A percentile compares a stretch with the other conserved stretches of the same genome.
Evolutionary conservation across 306 rosid species (phyloP).

Genomic region (Medicago ruthenica): DNA sequence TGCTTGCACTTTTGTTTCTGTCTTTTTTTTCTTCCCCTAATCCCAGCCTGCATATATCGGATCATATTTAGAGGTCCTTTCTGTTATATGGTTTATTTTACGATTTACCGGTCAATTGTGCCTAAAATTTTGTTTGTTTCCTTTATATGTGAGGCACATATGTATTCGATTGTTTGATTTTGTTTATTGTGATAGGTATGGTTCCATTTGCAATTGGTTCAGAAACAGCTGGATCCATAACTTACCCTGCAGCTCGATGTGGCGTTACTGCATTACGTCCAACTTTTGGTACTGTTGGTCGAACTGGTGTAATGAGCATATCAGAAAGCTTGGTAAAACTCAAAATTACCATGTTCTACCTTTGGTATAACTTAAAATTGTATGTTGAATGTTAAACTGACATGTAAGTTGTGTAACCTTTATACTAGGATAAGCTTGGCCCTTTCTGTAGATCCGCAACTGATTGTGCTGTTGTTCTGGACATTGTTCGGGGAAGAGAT

Average conservation of each 20-base stretch:
- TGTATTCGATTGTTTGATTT: not conserved
- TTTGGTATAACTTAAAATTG: constrained; percentile 46
- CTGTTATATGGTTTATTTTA: constrained; percentile 17
- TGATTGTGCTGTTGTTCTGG: constrained; percentile 75
- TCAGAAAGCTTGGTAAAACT: constrained; percentile 77
- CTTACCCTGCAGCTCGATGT: constrained; percentile 74
- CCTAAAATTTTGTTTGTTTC: constrained; percentile 20
- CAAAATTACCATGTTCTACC: constrained; percentile 8
- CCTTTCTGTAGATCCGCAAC: constrained; percentile 76
- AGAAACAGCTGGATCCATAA: constrained; percentile 80
- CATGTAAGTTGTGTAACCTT: constrained; percentile 34
- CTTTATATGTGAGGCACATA: not conserved
- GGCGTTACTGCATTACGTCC: constrained; percentile 81
- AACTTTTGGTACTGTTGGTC: constrained; percentile 75
- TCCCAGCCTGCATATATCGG: not conserved
- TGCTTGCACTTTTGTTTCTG: constrained; percentile 8
- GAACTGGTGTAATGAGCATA: constrained; percentile 85
- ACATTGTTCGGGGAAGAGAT: constrained; percentile 74
- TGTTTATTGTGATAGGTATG: constrained; percentile 56
- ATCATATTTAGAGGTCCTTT: constrained; percentile 10
- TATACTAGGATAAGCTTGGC: constrained; percentile 76
- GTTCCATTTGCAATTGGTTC: constrained; percentile 86
- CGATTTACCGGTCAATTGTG: not conserved
- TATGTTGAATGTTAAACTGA: constrained; percentile 35
- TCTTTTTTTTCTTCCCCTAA: not conserved